Conservation (phyloP, 2,329 filamentous ascomycete genomes). For the Fonsecaea monophora region DNA sequence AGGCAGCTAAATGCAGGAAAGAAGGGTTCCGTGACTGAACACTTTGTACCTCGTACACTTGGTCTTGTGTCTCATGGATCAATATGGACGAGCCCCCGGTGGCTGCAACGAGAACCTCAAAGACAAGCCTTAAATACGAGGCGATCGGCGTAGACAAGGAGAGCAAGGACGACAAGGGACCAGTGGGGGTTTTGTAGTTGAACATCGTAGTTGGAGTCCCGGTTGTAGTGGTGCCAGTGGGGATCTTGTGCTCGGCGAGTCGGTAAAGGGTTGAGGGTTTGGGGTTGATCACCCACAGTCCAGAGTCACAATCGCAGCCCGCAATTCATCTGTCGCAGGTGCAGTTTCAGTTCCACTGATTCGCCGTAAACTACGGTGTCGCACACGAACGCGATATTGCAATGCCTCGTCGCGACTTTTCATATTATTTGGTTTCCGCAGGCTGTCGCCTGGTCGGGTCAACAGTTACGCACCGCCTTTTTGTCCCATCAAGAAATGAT, state of each 20-base stretch:
- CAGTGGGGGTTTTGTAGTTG: too few relatives aligned
- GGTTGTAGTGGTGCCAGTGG: too few relatives aligned
- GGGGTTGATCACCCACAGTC: too few relatives aligned
- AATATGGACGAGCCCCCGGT: neutral
- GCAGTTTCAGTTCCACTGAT: neutral
- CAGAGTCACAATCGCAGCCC: neutral
- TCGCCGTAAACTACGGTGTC: neutral
- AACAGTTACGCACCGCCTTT: neutral
- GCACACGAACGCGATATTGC: neutral
- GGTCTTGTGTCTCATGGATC: neutral
- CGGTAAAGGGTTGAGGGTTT: too few relatives aligned
- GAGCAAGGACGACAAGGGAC: too few relatives aligned
- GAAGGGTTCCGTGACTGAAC: neutral
- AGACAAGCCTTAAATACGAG: neutral
- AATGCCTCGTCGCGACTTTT: constrained; percentile 4
- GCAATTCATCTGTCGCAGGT: too few relatives aligned
- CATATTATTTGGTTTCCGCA: neutral
- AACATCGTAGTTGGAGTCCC: too few relatives aligned
- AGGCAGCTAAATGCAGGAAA: neutral
- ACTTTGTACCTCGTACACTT: too few relatives aligned
- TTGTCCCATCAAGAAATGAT: neutral
- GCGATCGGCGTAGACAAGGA: neutral
- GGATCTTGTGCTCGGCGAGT: too few relatives aligned
- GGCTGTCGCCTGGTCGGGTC: neutral
- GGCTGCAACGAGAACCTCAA: neutral